Evolutionary conservation across 2,329 filamentous ascomycete genomes (phyloP), one percentile per base, ranked within the genome.

Genomic region (Fusarium multiceps): DNA sequence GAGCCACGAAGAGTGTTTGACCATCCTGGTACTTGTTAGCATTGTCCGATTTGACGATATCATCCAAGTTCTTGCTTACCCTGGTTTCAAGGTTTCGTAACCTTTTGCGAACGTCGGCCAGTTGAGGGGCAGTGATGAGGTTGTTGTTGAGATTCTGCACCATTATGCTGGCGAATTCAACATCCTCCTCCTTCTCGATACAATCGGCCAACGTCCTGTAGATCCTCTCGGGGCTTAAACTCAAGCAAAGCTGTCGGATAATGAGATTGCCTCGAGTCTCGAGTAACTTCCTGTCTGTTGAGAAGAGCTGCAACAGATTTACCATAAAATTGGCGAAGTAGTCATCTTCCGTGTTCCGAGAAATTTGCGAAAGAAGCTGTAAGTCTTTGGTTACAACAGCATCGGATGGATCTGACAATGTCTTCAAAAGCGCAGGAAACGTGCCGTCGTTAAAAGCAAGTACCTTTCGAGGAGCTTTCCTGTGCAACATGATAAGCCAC

Each of bases 301-400:
- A 97, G 78, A 99, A 99, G 2, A 99, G 87, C 77, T 98, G 96
- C 45, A 99, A 84, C 12, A 99, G 84, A 77, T 97, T 97, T 65
- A 98, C 92, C 96, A 99, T 99, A 79, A 99, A 99, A 25, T 95
- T 97, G 3, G 93, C 92, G 78, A 99, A 99, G 80, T 98, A 98
- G 70, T 94, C 93, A 76, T 99, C 96, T 75, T 98, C 96, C 77
- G 94, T 98, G 74, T 98, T 97, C 70, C 92, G 90, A 4, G 95
- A 98, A 57, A 99, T 98, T 73, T 99, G 96, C 1, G 95, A 98
- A 4, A 99, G 86, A 18, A 99, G 85, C 69, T 98, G 93, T 30
- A 99, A 82, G 78, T 99, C 96, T 74, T 96, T 93, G 7, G 93
- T 98, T 3, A 99, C 97, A 9, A 99, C 96, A 20, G 94, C 93